Base-by-base conservation (phyloP, 768 basidiomycete genomes). In the Mycena amicta region DNA sequence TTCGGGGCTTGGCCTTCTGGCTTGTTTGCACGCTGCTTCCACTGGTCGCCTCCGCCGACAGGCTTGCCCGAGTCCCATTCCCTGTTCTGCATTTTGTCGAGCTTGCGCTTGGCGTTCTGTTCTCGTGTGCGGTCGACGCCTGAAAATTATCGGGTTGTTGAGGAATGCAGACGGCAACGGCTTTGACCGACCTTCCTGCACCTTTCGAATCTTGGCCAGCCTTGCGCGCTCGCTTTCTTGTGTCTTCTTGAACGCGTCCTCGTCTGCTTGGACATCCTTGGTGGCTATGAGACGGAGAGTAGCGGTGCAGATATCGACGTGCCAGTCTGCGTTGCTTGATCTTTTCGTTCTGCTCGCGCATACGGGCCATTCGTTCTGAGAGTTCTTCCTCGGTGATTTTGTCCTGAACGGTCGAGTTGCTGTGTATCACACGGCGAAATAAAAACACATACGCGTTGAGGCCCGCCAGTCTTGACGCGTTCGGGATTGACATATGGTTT, bases 21-120 rank as follows among this genome's bases (percentile, higher is more conserved):
- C 8, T 59, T 63, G n/a, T 16, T 26, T 4, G 59, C 25, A 43
- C 62, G 59, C 23, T 65, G 59, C 60, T 73, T 74, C 73, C 72
- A 70, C 26, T 71, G 8, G 53, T 58, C 56, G 50, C 41, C 56
- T 51, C 60, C 74, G 27, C 55, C 62, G 8, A 67, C 56, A 6
- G 77, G 71, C 65, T 93, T 93, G 20, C 84, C 89, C 27, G 89
- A 87, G 70, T 93, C 92, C 92, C 92, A 93, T 75, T 93, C 92
- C 16, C 92, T 83, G 62, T 75, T 85, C 66, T 84, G 84, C 23
- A 85, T 80, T 75, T 88, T 91, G n/a, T 89, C 89, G 81, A 92
- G 77, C 75, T 93, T 93, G 31, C 88, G 79, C 64, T 83, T 84
- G 53, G 90, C 90, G 62, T 89, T 91, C 75, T 89, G 84, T 67